Evolutionary conservation across 2,329 filamentous ascomycete genomes (phyloP).

Genomic region (Periconia digitata): DNA sequence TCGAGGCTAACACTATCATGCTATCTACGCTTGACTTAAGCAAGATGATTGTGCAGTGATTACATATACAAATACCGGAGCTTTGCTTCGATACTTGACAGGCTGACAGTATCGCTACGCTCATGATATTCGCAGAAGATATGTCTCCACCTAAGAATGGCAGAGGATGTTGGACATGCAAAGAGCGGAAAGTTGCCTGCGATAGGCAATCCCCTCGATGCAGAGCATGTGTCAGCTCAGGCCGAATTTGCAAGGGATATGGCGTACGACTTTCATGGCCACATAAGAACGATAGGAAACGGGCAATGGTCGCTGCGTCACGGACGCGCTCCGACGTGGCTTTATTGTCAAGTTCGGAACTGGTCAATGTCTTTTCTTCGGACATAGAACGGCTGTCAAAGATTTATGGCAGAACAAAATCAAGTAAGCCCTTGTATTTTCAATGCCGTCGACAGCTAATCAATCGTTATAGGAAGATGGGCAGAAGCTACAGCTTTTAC

Average conservation of each 20-base stretch:
- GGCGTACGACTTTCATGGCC: slow-evolving; percentile 19
- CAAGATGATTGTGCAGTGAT: too few species aligned
- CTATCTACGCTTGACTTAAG: too few species aligned
- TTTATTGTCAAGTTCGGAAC: not conserved
- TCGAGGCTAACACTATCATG: too few species aligned
- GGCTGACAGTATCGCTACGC: too few species aligned
- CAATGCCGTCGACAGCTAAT: too few species aligned
- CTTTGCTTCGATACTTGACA: too few species aligned
- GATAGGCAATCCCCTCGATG: slow-evolving; percentile 12
- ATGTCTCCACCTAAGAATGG: not conserved
- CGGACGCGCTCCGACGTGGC: not conserved
- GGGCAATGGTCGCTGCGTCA: not conserved
- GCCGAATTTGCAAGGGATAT: slow-evolving; percentile 13
- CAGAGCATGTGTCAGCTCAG: slow-evolving; percentile 6
- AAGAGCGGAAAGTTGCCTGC: slow-evolving; percentile 18
- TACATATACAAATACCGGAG: too few species aligned
- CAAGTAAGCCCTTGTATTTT: too few species aligned
- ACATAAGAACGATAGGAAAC: slow-evolving; percentile 10
- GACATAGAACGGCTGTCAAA: slow-evolving; percentile 6
- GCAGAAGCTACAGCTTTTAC: too few species aligned
- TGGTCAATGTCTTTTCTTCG: slow-evolving; percentile 7
- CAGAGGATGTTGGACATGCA: slow-evolving; percentile 2
- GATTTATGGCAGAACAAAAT: too few species aligned
- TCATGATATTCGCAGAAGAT: not conserved
- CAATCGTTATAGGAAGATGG: too few species aligned